Evolutionary conservation across 768 basidiomycete genomes (phyloP).

Genomic region (Leccinum boreale): DNA sequence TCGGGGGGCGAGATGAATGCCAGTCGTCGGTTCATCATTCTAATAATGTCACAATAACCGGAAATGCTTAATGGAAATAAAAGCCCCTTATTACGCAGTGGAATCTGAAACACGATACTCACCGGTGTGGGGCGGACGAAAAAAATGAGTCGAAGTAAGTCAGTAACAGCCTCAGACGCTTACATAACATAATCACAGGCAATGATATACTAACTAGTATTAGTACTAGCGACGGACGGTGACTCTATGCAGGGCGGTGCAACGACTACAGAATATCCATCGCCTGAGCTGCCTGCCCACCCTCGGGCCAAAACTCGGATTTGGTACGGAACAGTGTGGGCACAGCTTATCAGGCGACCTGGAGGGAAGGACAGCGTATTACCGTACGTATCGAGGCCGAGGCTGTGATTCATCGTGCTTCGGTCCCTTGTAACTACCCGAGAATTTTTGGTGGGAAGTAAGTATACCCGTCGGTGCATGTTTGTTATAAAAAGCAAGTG

Average conservation of each 20-base stretch:
- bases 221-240: too few relatives aligned
- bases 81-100: neutral
- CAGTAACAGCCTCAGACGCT: too few relatives aligned
- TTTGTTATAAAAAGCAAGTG: neutral
- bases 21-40: neutral
- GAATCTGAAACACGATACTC: neutral
- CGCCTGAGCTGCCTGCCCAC: neutral
- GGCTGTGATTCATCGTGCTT: neutral
- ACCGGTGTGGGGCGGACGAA: too few relatives aligned
- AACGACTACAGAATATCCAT: too few relatives aligned
- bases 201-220: too few relatives aligned
- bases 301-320: neutral
- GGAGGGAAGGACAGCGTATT: neutral
- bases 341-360: neutral
- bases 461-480: neutral
- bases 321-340: neutral
- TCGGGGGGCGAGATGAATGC: neutral
- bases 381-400: neutral
- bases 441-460: neutral
- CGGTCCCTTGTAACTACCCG: neutral
- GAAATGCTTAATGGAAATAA: neutral
- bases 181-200: too few relatives aligned
- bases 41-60: neutral
- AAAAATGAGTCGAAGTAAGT: too few relatives aligned
- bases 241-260: too few relatives aligned